Evolutionary conservation across 768 basidiomycete species (phyloP).

Genomic region (Mrakia hoshinonis): DNA sequence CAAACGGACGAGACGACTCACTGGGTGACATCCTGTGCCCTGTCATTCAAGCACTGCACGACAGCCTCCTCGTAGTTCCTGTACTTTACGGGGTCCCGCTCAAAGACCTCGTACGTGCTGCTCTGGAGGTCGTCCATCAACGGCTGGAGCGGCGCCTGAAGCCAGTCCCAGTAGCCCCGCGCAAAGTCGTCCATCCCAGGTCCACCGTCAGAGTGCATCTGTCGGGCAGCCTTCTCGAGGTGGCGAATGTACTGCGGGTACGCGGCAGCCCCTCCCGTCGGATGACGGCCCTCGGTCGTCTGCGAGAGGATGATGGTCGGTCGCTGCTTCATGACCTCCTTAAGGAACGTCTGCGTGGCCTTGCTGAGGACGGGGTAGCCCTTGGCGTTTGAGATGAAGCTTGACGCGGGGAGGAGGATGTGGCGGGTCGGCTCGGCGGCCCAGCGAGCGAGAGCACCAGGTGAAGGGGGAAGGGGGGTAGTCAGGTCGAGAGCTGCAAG

Average conservation of each 20-base stretch:
- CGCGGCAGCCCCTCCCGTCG: conserved; percentile 69
- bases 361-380: conserved; percentile 96
- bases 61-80: conserved; percentile 91
- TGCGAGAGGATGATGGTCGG: conserved; percentile 76
- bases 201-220: conserved; percentile 52
- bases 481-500: conserved; percentile 77
- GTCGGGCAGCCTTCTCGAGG: conserved; percentile 34
- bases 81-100: conserved; percentile 96
- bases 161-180: conserved; percentile 84
- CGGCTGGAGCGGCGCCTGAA: conserved; percentile 92
- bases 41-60: conserved; percentile 65
- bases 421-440: conserved; percentile 83
- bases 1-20: conserved; percentile 43
- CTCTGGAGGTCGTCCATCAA: conserved; percentile 96
- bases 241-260: conserved; percentile 69
- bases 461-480: conserved; percentile 69
- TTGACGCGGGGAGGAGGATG: conserved; percentile 76
- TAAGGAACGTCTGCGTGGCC: conserved; percentile 80
- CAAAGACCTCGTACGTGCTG: conserved; percentile 93
- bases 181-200: conserved; percentile 79
- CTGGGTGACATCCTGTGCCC: conserved; percentile 55
- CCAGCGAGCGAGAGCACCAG: conserved; percentile 76
- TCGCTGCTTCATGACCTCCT: conserved; percentile 81
- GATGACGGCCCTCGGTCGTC: conserved; percentile 57
- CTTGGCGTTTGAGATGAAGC: conserved; percentile 91